Conservation (phyloP, 2,329 filamentous ascomycete genomes). For the Curvularia sp. region DNA sequence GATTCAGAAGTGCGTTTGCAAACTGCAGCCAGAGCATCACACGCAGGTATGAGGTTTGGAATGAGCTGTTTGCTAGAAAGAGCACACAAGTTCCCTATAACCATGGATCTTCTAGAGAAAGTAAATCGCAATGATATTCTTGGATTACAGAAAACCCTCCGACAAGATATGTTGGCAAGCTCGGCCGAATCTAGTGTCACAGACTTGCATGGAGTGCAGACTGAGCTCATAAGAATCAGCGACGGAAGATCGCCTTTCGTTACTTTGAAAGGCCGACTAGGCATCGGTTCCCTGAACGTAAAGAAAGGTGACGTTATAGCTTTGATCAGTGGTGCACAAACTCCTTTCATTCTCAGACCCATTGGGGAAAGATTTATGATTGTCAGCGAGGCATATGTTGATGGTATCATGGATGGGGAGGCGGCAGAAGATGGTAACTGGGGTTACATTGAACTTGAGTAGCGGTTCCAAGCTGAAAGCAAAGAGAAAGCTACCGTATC, state of each 20-base stretch:
- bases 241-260: slow-evolving; percentile 19
- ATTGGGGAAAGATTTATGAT: slow-evolving; percentile 9
- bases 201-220: background rate
- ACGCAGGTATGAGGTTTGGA: background rate
- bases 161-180: too few relatives aligned
- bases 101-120: background rate
- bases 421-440: background rate
- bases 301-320: slow-evolving; percentile 20
- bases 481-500: background rate
- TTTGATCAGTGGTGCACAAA: slow-evolving; percentile 22
- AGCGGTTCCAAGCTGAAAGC: background rate
- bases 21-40: background rate
- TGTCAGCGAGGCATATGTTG: slow-evolving; percentile 30
- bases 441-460: background rate
- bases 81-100: background rate
- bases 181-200: accelerated
- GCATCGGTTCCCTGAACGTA: slow-evolving; percentile 15
- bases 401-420: slow-evolving; percentile 33
- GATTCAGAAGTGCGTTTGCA: background rate
- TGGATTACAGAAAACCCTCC: background rate
- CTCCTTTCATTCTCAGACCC: slow-evolving; percentile 25
- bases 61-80: background rate
- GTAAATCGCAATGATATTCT: background rate
- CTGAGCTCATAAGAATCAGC: slow-evolving; percentile 2
- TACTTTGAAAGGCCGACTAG: slow-evolving; percentile 23